Evolutionary conservation across 202 grass and related monocot genomes (phyloP).

Genomic region (Musa balbisiana): DNA sequence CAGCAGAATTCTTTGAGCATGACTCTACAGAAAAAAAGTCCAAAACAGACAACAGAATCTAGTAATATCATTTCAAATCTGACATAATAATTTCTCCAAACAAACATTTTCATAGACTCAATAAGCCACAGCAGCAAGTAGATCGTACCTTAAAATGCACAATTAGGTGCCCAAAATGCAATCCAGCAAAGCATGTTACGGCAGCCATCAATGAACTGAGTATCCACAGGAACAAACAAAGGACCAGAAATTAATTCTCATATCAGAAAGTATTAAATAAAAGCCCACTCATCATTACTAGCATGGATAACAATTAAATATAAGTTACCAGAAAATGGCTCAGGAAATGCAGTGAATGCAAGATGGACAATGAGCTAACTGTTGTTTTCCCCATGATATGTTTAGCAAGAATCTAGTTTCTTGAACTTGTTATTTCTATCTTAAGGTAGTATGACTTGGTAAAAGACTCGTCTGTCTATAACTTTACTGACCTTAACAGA

Average conservation of each 20-base stretch:
- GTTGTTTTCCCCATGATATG: not conserved
- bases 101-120: not conserved
- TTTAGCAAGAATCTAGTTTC: not conserved
- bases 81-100: not conserved
- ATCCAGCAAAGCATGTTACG: constrained; percentile 73
- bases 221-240: constrained; percentile 11
- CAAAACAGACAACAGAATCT: constrained; percentile 17
- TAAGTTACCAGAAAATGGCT: not conserved
- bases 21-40: constrained; percentile 41
- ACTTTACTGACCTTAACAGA: constrained; percentile 58
- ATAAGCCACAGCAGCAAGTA: not conserved
- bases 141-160: constrained; percentile 62
- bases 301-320: not conserved
- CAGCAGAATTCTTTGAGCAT: constrained; percentile 54
- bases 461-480: not conserved
- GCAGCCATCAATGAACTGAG: constrained; percentile 74
- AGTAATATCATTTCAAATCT: too few relatives aligned
- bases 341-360: not conserved
- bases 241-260: not conserved
- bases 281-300: not conserved
- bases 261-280: not conserved
- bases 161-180: constrained; percentile 83
- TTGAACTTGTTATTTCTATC: not conserved
- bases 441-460: not conserved
- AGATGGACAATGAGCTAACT: not conserved